Conservation (phyloP, 176 grass and related monocot genomes). For the Phoenix roebelenii region DNA sequence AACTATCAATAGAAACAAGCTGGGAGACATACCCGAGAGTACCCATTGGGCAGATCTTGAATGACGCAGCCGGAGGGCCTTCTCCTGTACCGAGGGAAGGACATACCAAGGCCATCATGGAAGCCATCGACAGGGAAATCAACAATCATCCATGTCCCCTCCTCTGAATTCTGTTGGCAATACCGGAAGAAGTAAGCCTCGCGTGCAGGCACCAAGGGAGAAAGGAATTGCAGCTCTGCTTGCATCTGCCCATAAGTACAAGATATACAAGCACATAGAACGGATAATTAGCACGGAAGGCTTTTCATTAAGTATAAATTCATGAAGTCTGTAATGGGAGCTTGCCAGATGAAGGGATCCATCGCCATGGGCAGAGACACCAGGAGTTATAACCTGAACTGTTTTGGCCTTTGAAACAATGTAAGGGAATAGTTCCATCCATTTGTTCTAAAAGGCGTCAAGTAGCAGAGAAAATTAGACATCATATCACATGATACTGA, state of each 20-base stretch:
- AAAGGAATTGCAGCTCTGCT: slow-evolving; percentile 78
- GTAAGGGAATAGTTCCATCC: slow-evolving; percentile 88
- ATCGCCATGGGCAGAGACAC: slow-evolving; percentile 52
- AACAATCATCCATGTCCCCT: slow-evolving; percentile 66
- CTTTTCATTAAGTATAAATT: too few species aligned
- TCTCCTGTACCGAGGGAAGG: slow-evolving; percentile 34
- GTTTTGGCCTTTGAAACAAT: slow-evolving; percentile 72
- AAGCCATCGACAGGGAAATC: slow-evolving; percentile 80
- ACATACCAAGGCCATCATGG: slow-evolving; percentile 28
- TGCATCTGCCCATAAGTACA: slow-evolving; percentile 49
- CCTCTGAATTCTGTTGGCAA: slow-evolving; percentile 63
- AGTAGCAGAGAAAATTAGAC: too few species aligned
- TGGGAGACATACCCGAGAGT: slow-evolving; percentile 43
- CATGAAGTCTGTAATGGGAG: too few species aligned
- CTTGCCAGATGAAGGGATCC: slow-evolving; percentile 70
- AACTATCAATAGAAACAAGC: too few species aligned
- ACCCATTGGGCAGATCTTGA: slow-evolving; percentile 96
- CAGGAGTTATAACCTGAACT: slow-evolving; percentile 58
- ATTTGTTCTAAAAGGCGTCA: slow-evolving; percentile 55
- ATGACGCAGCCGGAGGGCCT: slow-evolving; percentile 83
- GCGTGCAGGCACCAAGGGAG: slow-evolving; percentile 60
- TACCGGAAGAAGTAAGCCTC: slow-evolving; percentile 86
- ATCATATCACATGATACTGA: too few species aligned
- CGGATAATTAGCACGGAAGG: too few species aligned
- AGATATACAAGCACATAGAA: too few species aligned